Evolutionary conservation across 768 basidiomycete species (phyloP), one percentile per base, ranked within the genome.

Genomic region (Daedaleopsis sinensis): DNA sequence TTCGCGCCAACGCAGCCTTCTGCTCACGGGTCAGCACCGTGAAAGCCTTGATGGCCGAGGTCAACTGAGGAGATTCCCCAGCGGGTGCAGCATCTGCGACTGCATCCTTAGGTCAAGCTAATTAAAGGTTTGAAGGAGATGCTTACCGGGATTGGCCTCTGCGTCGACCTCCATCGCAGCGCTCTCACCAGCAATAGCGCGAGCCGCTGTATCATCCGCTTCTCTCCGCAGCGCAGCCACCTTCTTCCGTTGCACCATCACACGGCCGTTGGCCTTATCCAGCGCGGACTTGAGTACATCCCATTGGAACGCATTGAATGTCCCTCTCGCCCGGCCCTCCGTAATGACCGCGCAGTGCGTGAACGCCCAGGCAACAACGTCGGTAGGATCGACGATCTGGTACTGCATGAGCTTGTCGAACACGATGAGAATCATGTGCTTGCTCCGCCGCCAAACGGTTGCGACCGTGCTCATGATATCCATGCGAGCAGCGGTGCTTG

Each of bases 371-470:
- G 78, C 78, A 56, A 97, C 89, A 10, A 98, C 90, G 65, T 99
- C 96, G 16, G 87, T 86, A 0, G 96, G 94, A 67, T 98, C 95
- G 43, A 98, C 90, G 58, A 98, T 92, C 71, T 97, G 95, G 75
- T 99, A 99, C 72, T 98, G 96, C 87, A 98, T 91, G 56, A 98
- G 79, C 77, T 99, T 99, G 80, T 98, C 97, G 63, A 96, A 89
- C 9, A 98, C 94, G 70, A 99, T 95, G 16, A 83, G 82, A 50
- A 95, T 80, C 87, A 95, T 93, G 68, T 98, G 95, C 35, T 84
- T 79, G 69, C 91, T 94, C 67, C 86, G 75, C 64, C 82, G 82
- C 96, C 96, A 99, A 77, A 96, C 98, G 5, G 79, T 73, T 0
- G 86, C 84, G 0, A 89, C 85, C 2, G 88, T 83, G 15, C 80